Evolutionary conservation across 2,329 filamentous ascomycete species (phyloP).

Genomic region (Corynespora cassiicola): DNA sequence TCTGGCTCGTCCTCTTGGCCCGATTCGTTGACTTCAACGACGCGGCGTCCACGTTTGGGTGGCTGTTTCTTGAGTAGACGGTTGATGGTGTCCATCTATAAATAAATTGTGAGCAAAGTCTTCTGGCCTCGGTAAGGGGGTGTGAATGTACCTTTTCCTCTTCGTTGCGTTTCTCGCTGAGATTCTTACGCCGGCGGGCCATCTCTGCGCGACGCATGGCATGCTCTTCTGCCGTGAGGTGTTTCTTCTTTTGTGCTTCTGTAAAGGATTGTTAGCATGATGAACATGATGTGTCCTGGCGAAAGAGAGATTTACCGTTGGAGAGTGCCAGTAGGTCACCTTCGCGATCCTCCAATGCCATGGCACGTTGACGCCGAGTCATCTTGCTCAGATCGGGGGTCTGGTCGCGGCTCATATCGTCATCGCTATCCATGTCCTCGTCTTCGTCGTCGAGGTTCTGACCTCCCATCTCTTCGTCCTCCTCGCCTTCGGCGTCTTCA

Average conservation of each 20-base stretch:
- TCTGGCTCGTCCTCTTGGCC: conserved; percentile 57
- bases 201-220: conserved; percentile 77
- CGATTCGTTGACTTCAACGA: conserved; percentile 55
- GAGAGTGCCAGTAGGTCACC: conserved; percentile 59
- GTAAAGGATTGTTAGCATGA: conserved; percentile 17
- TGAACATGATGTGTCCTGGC: background rate
- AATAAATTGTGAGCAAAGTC: conserved; percentile 20
- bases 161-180: conserved; percentile 78
- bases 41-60: conserved; percentile 67
- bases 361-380: conserved; percentile 72
- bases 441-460: conserved; percentile 43
- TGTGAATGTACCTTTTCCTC: conserved; percentile 69
- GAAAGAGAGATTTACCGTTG: conserved; percentile 54
- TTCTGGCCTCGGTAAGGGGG: background rate
- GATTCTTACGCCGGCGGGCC: conserved; percentile 74
- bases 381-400: conserved; percentile 71
- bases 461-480: conserved; percentile 43
- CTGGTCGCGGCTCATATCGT: conserved; percentile 61
- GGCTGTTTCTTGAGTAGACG: conserved; percentile 87
- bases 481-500: conserved; percentile 51
- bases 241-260: conserved; percentile 76
- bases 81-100: conserved; percentile 87
- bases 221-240: conserved; percentile 75
- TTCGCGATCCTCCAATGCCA: conserved; percentile 59
- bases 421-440: conserved; percentile 57